Conservation (phyloP, 2,329 filamentous ascomycete genomes). For the Colletotrichum kahawae region DNA sequence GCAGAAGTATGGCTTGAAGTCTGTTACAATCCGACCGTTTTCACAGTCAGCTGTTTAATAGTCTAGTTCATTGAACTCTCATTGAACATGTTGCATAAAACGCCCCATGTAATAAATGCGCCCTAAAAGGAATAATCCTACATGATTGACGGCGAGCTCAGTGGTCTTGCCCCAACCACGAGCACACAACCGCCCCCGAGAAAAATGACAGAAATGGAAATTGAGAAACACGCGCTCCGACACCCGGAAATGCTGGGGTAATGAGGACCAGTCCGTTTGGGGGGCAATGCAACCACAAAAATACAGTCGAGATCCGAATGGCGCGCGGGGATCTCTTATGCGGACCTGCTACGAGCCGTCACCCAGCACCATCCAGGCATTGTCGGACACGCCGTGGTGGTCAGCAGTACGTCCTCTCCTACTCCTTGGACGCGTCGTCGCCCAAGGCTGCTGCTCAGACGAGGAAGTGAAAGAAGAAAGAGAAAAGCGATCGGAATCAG, state of each 20-base stretch:
- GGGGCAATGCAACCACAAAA: slow-evolving; percentile 30
- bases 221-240: neutral
- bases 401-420: slow-evolving; percentile 28
- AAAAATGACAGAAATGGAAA: neutral
- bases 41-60: neutral
- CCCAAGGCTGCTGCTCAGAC: slow-evolving; percentile 37
- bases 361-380: slow-evolving; percentile 48
- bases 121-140: fast-evolving
- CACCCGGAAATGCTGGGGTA: neutral
- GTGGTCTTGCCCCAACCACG: neutral
- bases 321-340: slow-evolving; percentile 32
- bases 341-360: slow-evolving; percentile 54
- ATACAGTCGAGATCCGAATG: slow-evolving; percentile 30
- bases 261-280: slow-evolving; percentile 42
- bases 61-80: neutral
- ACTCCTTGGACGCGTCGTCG: neutral
- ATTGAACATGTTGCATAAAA: neutral
- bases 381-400: slow-evolving; percentile 28
- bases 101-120: neutral
- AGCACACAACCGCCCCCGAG: slow-evolving; percentile 1
- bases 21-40: neutral
- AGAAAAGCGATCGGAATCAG: slow-evolving; percentile 24
- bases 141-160: slow-evolving; percentile 6
- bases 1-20: neutral
- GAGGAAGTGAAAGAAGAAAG: slow-evolving; percentile 18